Evolutionary conservation across 768 basidiomycete genomes (phyloP).

Genomic region (Pleurotus platypus): DNA sequence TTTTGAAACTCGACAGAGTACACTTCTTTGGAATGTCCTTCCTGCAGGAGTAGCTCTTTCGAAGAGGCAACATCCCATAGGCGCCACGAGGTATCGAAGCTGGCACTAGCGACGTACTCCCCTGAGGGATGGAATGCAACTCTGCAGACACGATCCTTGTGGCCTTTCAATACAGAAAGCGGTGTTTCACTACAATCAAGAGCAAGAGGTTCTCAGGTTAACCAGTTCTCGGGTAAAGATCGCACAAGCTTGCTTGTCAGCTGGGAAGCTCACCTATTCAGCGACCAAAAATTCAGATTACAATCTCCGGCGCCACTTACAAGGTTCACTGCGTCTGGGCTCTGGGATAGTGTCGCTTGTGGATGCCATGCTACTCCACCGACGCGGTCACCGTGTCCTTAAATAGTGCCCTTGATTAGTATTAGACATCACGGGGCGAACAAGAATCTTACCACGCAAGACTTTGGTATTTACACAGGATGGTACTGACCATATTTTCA

Average conservation of each 20-base stretch:
- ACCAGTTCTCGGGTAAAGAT: background rate
- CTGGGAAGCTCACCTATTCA: slow-evolving; percentile 57
- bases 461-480: slow-evolving; percentile 77
- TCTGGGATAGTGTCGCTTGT: slow-evolving; percentile 73
- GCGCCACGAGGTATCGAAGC: slow-evolving; percentile 97
- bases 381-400: slow-evolving; percentile 86
- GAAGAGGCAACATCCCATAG: slow-evolving; percentile 89
- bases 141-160: slow-evolving; percentile 86
- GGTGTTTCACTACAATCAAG: slow-evolving; percentile 66
- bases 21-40: slow-evolving; percentile 97
- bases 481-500: slow-evolving; percentile 95
- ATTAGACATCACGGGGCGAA: background rate
- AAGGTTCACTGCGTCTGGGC: slow-evolving; percentile 68
- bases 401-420: slow-evolving; percentile 6
- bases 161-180: slow-evolving; percentile 82
- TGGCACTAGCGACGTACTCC: slow-evolving; percentile 88
- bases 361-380: slow-evolving; percentile 99
- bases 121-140: slow-evolving; percentile 98
- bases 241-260: no score
- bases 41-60: slow-evolving; percentile 84
- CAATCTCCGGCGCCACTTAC: slow-evolving; percentile 91
- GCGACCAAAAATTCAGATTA: slow-evolving; percentile 83
- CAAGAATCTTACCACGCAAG: slow-evolving; percentile 54
- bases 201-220: background rate
- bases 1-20: slow-evolving; percentile 95